phyloP scores from a whole-genome alignment of 495 filamentous ascomycete genomes.

The Xanthoparmelia taractica region DNA sequence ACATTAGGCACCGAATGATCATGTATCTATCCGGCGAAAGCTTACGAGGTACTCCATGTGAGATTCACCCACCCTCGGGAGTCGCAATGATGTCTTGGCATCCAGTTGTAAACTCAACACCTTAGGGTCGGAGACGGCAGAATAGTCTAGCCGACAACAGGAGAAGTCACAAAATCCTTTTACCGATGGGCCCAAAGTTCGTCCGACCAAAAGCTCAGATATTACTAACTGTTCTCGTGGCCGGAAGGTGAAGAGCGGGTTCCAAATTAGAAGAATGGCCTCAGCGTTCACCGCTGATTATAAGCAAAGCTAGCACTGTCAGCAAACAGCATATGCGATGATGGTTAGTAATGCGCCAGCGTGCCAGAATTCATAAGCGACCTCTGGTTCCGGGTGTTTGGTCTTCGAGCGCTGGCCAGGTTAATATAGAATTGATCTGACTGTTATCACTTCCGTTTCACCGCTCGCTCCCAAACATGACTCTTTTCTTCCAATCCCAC shows the following conservation, averaged over 20 bases:
- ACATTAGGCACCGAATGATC: not conserved
- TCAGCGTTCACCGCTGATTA: too few species aligned
- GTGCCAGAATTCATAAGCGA: not conserved
- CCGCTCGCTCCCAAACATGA: conserved; percentile 19
- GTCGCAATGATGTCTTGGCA: not conserved
- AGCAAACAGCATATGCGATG: not conserved
- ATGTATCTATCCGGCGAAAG: not conserved
- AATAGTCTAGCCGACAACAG: not conserved
- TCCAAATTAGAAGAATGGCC: too few species aligned
- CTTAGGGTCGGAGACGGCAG: not conserved
- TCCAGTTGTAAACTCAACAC: not conserved
- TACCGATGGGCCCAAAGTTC: not conserved
- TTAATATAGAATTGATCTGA: not conserved
- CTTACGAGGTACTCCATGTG: too few species aligned
- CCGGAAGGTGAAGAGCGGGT: too few species aligned
- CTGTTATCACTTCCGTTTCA: conserved; percentile 3
- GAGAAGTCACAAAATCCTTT: not conserved
- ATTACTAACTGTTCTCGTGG: not conserved
- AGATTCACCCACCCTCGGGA: too few species aligned
- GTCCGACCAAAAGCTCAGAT: not conserved
- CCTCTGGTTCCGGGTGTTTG: not conserved
- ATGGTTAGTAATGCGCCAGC: not conserved
- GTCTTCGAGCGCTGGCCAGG: not conserved
- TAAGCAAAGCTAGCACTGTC: not conserved
- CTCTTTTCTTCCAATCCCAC: conserved; percentile 21